Base-by-base conservation (phyloP, 164 flowering plant species). In the Platanus orientalis region DNA sequence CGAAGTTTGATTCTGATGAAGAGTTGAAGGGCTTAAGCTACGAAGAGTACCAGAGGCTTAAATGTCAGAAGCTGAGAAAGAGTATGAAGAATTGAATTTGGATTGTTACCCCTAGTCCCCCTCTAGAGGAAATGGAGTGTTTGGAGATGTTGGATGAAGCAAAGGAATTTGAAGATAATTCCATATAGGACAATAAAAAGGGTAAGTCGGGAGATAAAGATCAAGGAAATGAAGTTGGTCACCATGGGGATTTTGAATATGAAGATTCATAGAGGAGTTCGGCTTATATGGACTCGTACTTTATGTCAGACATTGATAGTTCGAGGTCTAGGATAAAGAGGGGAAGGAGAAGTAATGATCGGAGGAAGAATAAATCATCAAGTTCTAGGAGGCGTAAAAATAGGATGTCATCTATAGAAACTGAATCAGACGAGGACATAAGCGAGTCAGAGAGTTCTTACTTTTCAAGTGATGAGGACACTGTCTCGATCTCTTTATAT, bases 101-200 rank as follows among this genome's bases (percentile, higher is more conserved):
- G 96, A 78, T 69, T 42, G 74, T 65, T 13, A 86, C 97, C 12
- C 99, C 97, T 11, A 92, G 99, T 62, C 97, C 99, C 13, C 90
- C 96, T 7, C 70, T 84, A 54, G 57, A 52, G 19, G 83, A 72
- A 7, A 63, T 77, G 34, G 87, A 80, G 50, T 10, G 28, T 61
- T 47, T 42, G 1, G 82, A 75, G 4, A 60, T 63, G 13, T 78
- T 75, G 49, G 71, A 44, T 13, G 86, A 80, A 21, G 58, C 49
- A 2, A 83, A 73, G 23, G 87, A 74, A 25, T 55, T 49, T 16
- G 34, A 20, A 13, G 82, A 65, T 34, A 34, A 34, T 5, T 5
- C 58, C 2, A 71, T 44, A 0, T 71, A 62, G 2, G 76, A 67
- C 5, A 60, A 64, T 10, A 52, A 30, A 13, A 68, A 58, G 16